Evolutionary conservation across 805 yeast species (phyloP), one percentile per base, ranked within the genome.

Genomic region (Dipodascus geniculatus): DNA sequence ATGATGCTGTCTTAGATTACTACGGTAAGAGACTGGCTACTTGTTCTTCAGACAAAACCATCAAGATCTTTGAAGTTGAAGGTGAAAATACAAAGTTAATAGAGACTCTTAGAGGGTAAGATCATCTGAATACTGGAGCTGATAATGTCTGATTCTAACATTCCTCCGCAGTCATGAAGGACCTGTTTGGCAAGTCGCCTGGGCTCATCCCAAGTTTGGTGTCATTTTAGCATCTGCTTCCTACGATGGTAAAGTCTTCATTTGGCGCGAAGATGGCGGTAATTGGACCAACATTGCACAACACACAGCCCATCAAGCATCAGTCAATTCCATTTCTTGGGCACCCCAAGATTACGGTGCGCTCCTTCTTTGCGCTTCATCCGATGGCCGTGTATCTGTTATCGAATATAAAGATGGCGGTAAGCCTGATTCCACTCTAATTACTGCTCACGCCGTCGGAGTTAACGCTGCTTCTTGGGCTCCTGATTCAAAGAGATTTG

Each of bases 121-220:
- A 23, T 38, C 20, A n/a, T 38, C 14, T 28, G 35, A 8, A n/a
- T 28, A 38, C 23, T 22, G n/a, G 35, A 24, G 3, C 24, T 23
- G 17, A 17, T 28, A 17, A 23, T 14, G 31, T 17, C 2, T 16
- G 3, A 22, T 16, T 24, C 19, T 22, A 47, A 22, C 31, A 22
- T 14, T 31, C 23, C 1, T 23, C 33, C 3, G 48, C 23, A 63
- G 72, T 35, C 99, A 93, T 69, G 96, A 89, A 58, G 99, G 98
- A 33, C 98, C 99, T 11, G 97, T 93, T 50, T 93, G 99, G 99
- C 96, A 91, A 71, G 95, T 89, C 20, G 81, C 87, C 53, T 93
- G 99, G 99, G 98, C 98, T 2, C 99, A 93, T 67, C 99, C 99
- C 31, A 91, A 91, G 68, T 93, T 91, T 65, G 99, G 99, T 42